Evolutionary conservation across 495 filamentous ascomycete species (phyloP).

Genomic region (Cryomyces antarcticus): DNA sequence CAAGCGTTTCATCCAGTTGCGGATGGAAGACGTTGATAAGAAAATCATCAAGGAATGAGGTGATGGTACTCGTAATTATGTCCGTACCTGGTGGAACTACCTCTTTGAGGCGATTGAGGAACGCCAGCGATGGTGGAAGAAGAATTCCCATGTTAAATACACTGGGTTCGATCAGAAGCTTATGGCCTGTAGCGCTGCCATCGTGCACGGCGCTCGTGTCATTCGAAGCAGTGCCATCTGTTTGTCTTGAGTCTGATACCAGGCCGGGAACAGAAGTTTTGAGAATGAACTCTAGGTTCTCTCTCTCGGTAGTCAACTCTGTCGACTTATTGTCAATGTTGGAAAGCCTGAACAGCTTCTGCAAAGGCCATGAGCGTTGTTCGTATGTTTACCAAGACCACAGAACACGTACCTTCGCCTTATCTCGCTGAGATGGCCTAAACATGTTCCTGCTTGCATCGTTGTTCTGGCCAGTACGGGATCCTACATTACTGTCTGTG

Average conservation of each 20-base stretch:
- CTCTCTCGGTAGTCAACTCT: slow-evolving; percentile 60
- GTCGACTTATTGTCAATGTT: slow-evolving; percentile 59
- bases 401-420: slow-evolving; percentile 30
- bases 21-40: slow-evolving; percentile 95
- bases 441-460: slow-evolving; percentile 33
- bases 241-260: slow-evolving; percentile 51
- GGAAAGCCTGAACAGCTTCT: slow-evolving; percentile 75
- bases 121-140: slow-evolving; percentile 80
- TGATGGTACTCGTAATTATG: slow-evolving; percentile 68
- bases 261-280: slow-evolving; percentile 80
- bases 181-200: slow-evolving; percentile 49
- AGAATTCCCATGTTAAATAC: slow-evolving; percentile 96
- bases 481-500: slow-evolving; percentile 52
- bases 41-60: slow-evolving; percentile 94
- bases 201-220: slow-evolving; percentile 27
- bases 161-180: slow-evolving; percentile 80
- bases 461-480: slow-evolving; percentile 26
- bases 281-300: slow-evolving; percentile 79
- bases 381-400: not conserved
- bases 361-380: not conserved
- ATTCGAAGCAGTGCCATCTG: slow-evolving; percentile 14
- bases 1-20: slow-evolving; percentile 85
- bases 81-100: slow-evolving; percentile 75
- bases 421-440: slow-evolving; percentile 42
- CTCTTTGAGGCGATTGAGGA: slow-evolving; percentile 74